These are phyloP conservation scores for Pythium biforme DNA, from an alignment of 352 stramenopile species.

Conservation along the genomic window DNA sequence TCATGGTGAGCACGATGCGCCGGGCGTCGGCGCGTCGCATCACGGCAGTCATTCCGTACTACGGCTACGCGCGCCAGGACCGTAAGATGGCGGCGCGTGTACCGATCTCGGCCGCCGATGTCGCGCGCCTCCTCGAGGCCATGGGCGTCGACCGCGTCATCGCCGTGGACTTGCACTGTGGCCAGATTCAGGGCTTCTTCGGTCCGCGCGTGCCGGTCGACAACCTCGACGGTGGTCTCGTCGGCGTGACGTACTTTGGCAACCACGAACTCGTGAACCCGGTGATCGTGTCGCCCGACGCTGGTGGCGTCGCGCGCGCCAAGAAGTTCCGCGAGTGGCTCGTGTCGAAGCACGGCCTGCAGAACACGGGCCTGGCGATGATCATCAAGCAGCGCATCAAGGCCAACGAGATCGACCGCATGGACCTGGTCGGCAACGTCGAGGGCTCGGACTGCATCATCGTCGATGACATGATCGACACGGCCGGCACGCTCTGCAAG, in stretches of 20 bases:
- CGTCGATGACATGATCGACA: slow-evolving; percentile 99
- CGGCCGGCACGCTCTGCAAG: slow-evolving; percentile 98
- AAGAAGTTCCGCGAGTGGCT: slow-evolving; percentile 99
- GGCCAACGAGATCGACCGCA: slow-evolving; percentile 96
- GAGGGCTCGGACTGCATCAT: slow-evolving; percentile 99
- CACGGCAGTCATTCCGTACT: slow-evolving; percentile 98
- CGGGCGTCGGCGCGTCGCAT: slow-evolving; percentile 97
- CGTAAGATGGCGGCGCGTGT: slow-evolving; percentile 94
- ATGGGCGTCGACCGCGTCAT: slow-evolving; percentile 90
- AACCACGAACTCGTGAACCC: slow-evolving; percentile 98
- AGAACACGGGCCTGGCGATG: slow-evolving; percentile 98
- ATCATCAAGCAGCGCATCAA: slow-evolving; percentile 99
- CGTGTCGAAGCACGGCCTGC: slow-evolving; percentile 95
- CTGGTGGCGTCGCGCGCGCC: slow-evolving; percentile 97
- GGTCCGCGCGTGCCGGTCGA: slow-evolving; percentile 98
- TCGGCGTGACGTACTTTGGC: slow-evolving; percentile 94
- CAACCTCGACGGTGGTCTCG: slow-evolving; percentile 96
- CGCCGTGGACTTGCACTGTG: slow-evolving; percentile 85
- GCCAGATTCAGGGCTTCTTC: slow-evolving; percentile 98
- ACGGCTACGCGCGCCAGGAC: slow-evolving; percentile 90
- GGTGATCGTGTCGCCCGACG: slow-evolving; percentile 99
- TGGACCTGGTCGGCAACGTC: slow-evolving; percentile 99
- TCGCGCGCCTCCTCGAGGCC: slow-evolving; percentile 82
- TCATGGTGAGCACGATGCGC: slow-evolving; percentile 97
- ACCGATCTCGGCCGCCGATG: slow-evolving; percentile 94